Percentiles rank a stretch among this genome's conserved stretches.
phyloP scores from a whole-genome alignment of 495 filamentous ascomycete genomes.

The Baudoinia panamericana region DNA sequence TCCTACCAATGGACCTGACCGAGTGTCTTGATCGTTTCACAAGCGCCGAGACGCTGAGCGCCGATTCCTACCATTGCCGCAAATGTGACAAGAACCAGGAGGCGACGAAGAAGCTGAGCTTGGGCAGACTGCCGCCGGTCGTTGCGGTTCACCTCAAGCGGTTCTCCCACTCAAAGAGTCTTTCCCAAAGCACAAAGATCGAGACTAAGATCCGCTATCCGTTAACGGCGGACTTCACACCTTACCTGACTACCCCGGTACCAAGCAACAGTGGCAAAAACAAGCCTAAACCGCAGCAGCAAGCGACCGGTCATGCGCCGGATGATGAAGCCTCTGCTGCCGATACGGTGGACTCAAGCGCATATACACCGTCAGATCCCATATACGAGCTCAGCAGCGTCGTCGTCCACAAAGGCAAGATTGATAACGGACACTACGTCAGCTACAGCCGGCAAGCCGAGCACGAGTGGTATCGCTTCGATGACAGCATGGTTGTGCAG shows the following conservation, averaged over 20 bases:
- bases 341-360: too few species aligned
- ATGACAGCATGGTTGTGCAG: conserved; percentile 77
- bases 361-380: conserved; percentile 1
- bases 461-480: conserved; percentile 83
- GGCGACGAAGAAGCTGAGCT: conserved; percentile 65
- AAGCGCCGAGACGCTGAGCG: conserved; percentile 49
- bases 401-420: conserved; percentile 74
- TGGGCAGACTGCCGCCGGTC: conserved; percentile 69
- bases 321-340: too few species aligned
- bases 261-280: not conserved
- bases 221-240: conserved; percentile 72
- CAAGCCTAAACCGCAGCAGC: not conserved
- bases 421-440: conserved; percentile 82
- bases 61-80: conserved; percentile 57
- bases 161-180: conserved; percentile 13
- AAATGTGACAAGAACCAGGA: conserved; percentile 55
- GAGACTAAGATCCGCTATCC: conserved; percentile 72
- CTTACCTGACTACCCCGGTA: conserved; percentile 57
- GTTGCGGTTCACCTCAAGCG: conserved; percentile 77
- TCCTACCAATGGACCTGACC: conserved; percentile 34
- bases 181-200: conserved; percentile 49
- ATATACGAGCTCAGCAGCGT: conserved; percentile 75
- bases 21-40: conserved; percentile 77
- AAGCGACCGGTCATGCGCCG: too few species aligned
- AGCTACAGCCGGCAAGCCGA: conserved; percentile 63